Conservation (phyloP, 1,139 yeast species). For the Sugiyamaella grinbergsii region DNA sequence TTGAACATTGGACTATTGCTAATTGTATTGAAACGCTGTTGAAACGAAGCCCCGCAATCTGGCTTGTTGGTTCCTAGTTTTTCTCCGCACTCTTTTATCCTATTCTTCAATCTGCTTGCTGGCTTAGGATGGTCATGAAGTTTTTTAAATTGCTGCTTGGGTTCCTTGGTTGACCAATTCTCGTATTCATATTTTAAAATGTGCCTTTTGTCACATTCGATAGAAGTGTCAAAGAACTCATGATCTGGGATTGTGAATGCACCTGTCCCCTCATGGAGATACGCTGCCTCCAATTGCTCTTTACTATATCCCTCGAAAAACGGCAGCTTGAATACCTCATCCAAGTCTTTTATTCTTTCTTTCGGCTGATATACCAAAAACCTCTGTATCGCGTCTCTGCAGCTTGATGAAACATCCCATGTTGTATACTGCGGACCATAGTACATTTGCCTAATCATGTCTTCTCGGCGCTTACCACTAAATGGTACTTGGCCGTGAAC, state of each 20-base stretch:
- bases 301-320: constrained; percentile 30
- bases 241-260: constrained; percentile 13
- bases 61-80: constrained; percentile 3
- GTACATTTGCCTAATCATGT: constrained; percentile 27
- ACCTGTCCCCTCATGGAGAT: constrained; percentile 1
- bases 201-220: constrained; percentile 1
- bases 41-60: background rate
- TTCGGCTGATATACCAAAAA: constrained; percentile 31
- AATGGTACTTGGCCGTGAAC: constrained; percentile 83
- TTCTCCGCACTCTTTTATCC: constrained; percentile 8
- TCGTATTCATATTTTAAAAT: constrained; percentile 3
- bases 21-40: background rate
- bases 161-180: constrained; percentile 2
- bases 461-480: constrained; percentile 53
- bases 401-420: constrained; percentile 31
- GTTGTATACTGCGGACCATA: constrained; percentile 27
- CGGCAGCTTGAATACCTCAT: constrained; percentile 28
- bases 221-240: constrained; percentile 5
- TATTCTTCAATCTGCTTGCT: background rate
- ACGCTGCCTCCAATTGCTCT: constrained; percentile 22
- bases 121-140: background rate
- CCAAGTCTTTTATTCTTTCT: constrained; percentile 28
- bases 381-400: constrained; percentile 33
- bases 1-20: background rate
- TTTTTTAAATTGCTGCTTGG: background rate